phyloP scores from a whole-genome alignment of 2,329 filamentous ascomycete species.

The Coleophoma eucalyptorum region DNA sequence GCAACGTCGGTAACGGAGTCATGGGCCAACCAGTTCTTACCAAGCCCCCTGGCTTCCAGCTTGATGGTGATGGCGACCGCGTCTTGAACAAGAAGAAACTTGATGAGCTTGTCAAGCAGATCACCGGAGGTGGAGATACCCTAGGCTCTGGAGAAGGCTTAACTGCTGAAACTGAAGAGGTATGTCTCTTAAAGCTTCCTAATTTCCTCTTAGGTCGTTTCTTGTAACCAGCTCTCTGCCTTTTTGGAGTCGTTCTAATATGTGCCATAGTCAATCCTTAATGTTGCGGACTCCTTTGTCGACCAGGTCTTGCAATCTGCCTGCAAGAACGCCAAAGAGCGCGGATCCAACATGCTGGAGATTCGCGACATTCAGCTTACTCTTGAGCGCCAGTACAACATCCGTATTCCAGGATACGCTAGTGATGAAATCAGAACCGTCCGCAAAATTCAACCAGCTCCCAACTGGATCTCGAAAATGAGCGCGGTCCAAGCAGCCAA shows the following conservation, averaged over 20 bases:
- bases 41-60: slow-evolving; percentile 77
- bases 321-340: slow-evolving; percentile 89
- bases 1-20: slow-evolving; percentile 72
- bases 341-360: slow-evolving; percentile 85
- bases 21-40: slow-evolving; percentile 84
- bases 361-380: slow-evolving; percentile 82
- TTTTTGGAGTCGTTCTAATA: too few species aligned
- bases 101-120: slow-evolving; percentile 90
- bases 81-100: slow-evolving; percentile 98
- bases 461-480: slow-evolving; percentile 95
- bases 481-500: slow-evolving; percentile 94
- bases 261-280: slow-evolving; percentile 67
- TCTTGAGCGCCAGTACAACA: slow-evolving; percentile 82
- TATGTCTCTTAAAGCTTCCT: slow-evolving; percentile 37
- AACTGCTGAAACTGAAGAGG: slow-evolving; percentile 93
- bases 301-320: slow-evolving; percentile 85
- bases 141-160: slow-evolving; percentile 72
- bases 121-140: slow-evolving; percentile 76
- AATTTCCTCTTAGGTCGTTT: not conserved
- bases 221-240: not conserved
- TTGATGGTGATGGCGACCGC: slow-evolving; percentile 88
- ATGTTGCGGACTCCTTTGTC: slow-evolving; percentile 90
- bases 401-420: slow-evolving; percentile 87
- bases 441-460: slow-evolving; percentile 83
- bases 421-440: slow-evolving; percentile 90